Percentiles rank a stretch among this genome's conserved stretches.
phyloP scores from a whole-genome alignment of 495 filamentous ascomycete genomes.

The Massariosphaeria phaeospora region DNA sequence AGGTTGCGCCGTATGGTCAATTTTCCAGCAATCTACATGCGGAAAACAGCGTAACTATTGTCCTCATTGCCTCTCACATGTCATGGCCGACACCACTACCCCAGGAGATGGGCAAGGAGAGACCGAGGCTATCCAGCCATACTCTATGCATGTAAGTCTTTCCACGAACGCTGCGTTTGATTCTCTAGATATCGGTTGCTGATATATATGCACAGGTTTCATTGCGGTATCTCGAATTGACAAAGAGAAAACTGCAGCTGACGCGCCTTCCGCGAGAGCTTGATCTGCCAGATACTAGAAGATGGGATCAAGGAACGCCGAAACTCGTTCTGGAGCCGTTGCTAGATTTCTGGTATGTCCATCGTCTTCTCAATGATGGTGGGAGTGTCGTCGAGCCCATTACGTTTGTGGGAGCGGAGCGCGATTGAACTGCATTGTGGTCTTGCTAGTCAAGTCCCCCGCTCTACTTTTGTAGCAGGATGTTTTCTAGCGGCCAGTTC shows the following conservation, averaged over 20 bases:
- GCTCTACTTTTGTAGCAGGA: too few species aligned
- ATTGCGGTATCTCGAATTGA: conserved; percentile 40
- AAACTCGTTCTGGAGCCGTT: conserved; percentile 39
- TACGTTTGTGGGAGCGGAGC: too few species aligned
- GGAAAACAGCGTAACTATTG: too few species aligned
- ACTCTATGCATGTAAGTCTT: conserved; percentile 34
- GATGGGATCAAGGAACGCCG: conserved; percentile 38
- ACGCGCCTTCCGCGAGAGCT: conserved; percentile 39
- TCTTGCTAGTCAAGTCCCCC: too few species aligned
- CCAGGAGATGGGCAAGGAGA: not conserved
- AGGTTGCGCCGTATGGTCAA: not conserved
- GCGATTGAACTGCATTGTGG: too few species aligned
- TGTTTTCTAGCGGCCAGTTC: too few species aligned
- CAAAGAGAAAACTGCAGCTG: conserved; percentile 41
- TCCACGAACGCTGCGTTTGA: not conserved
- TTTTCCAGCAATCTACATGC: too few species aligned
- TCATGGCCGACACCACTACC: not conserved
- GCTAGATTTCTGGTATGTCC: conserved; percentile 41
- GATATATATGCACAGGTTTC: conserved; percentile 29
- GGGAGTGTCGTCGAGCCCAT: too few species aligned
- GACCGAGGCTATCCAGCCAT: conserved; percentile 18
- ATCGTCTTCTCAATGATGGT: too few species aligned
- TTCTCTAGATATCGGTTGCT: not conserved
- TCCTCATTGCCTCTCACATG: too few species aligned
- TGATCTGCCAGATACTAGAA: conserved; percentile 22